These are phyloP conservation scores for Fonsecaea monophora DNA, from an alignment of 2,329 filamentous ascomycete genomes.

Conservation along the genomic window DNA sequence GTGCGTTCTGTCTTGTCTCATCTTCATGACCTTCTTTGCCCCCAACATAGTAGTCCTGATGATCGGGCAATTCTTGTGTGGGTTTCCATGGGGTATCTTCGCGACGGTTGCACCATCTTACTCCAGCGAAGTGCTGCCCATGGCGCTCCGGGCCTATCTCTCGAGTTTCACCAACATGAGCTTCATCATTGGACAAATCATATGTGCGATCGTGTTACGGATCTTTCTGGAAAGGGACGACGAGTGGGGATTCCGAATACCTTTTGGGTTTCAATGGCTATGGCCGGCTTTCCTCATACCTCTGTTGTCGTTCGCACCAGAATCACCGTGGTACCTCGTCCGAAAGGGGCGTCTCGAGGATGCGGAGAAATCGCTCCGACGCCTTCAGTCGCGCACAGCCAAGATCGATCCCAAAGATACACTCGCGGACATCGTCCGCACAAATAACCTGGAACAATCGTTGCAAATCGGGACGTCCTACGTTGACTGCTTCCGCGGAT, in stretches of 20 bases:
- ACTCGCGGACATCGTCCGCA: constrained; percentile 49
- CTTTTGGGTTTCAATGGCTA: constrained; percentile 36
- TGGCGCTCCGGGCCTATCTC: constrained; percentile 29
- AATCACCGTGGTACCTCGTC: constrained; percentile 42
- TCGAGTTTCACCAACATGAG: constrained; percentile 28
- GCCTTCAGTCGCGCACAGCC: constrained; percentile 36
- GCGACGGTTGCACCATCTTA: constrained; percentile 33
- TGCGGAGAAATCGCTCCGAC: constrained; percentile 39
- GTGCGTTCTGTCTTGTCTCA: constrained; percentile 33
- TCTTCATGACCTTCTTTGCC: constrained; percentile 44
- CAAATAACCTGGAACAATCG: constrained; percentile 43
- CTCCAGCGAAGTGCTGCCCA: constrained; percentile 31
- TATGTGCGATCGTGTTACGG: constrained; percentile 43
- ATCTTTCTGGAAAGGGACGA: constrained; percentile 28
- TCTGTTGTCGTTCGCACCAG: constrained; percentile 39
- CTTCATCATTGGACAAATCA: constrained; percentile 41
- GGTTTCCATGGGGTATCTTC: constrained; percentile 37
- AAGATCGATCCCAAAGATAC: constrained; percentile 38
- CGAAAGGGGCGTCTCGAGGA: constrained; percentile 38
- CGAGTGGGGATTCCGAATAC: constrained; percentile 42
- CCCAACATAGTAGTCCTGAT: constrained; percentile 41
- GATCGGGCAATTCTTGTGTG: constrained; percentile 41
- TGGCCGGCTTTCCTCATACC: constrained; percentile 40
- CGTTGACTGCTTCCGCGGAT: constrained; percentile 44
- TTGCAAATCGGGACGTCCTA: constrained; percentile 43